Evolutionary conservation across 495 filamentous ascomycete genomes (phyloP), one percentile per base, ranked within the genome.

Genomic region (Articulospora tetracladia): DNA sequence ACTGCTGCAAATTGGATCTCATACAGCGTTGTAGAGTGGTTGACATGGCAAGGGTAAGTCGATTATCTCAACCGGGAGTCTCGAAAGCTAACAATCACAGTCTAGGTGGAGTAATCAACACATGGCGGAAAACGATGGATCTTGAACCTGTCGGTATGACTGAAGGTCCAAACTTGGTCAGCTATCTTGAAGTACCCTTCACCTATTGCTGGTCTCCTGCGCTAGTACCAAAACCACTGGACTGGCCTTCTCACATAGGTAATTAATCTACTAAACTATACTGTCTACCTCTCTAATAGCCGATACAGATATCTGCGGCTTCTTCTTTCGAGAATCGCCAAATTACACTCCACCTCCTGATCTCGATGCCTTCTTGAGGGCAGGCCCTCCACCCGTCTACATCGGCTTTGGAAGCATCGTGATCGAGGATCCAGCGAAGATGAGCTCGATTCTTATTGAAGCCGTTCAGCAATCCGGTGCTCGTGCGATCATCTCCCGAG

Each of bases 391-490:
- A 7, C 85, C 85, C n/a, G 72, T 88, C 0, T 88, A 88, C 61
- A 83, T 89, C 28, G 86, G 86, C 12, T 89, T 89, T 62, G 86
- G 86, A 2, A 83, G 78, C 48, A 88, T 89, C 57, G 84, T 87
- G 0, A 76, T 87, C 12, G 83, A 87, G 27, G 76, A 87, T 55
- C 79, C 83, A 1, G 72, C 80, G 46, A 72, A 66, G 20, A 69
- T 88, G 58, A 86, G 78, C 1, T 55, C 69, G 0, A 73, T 80
- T 0, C 70, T 88, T 2, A 75, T 86, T 19, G 72, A 80, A 23
- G 84, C 85, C 11, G 75, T 88, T 12, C 60, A 64, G 49, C 60
- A 53, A 4, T 69, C 74, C 15, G 82, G 83, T 0, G 73, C 78
- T 4, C 75, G 86, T 25, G 85, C 83, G 0, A 75, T 89, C 7